Base-by-base conservation (phyloP, 202 grass and related monocot species). In the Digitaria exilis region DNA sequence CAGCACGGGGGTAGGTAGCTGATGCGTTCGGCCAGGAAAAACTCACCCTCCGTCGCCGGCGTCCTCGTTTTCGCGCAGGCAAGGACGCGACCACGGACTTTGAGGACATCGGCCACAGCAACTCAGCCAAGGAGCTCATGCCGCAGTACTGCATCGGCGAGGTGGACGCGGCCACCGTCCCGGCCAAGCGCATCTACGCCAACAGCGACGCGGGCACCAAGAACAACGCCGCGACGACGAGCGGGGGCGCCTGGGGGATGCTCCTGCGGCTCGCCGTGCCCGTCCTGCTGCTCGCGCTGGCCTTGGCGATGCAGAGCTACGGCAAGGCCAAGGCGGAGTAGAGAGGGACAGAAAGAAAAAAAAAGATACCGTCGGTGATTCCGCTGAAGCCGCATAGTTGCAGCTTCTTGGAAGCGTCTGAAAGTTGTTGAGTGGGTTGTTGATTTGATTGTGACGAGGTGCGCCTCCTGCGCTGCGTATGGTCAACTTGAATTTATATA, bases 51-150 rank as follows among this genome's bases (percentile, higher is more conserved):
- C 21, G 73, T 57, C 70, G 63, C 60, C 6, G 28, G 2, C 56
- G 8, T n/a, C 19, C 57, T 55, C 18, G 74, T 58, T 71, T 71
- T 17, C 28, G 19, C 50, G 71, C 65, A 96, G 93, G 88, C 50
- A 96, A 96, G 81, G 93, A 96, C 62, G 90, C 93, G 17, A 91
- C 90, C 14, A 69, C 72, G 17, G 90, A 96, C 43, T 96, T 85
- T 72, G 81, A 80, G 26, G 84, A 96, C 85, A 88, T 91, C 37
- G 93, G 90, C 44, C 93, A 96, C 84, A 89, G 45, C 46, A 80
- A 51, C 9, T 4, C 67, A 1, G 90, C 93, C 34, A 91, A 80
- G 73, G 86, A 91, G n/a, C 28, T 89, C 48, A 93, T 96, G 93
- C 56, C 41, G n/a, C 18, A 85, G 73, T 93, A 91, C 86, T 89